phyloP scores from a whole-genome alignment of 1,284 basidiomycete species.

The Marasmius oreades region DNA sequence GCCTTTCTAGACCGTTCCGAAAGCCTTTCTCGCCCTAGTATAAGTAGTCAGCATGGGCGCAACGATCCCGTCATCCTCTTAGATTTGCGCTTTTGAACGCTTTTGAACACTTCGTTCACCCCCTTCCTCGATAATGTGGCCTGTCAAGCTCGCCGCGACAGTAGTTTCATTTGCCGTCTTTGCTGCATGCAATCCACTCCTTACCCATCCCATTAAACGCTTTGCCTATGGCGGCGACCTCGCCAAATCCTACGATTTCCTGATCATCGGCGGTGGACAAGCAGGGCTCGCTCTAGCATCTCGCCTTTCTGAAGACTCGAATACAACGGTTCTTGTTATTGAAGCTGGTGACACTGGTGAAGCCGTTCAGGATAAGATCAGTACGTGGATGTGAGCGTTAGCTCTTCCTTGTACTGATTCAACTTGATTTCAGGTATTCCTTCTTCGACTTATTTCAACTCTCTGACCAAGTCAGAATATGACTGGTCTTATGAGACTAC shows the following conservation, averaged over 20 bases:
- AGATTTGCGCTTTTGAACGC: neutral
- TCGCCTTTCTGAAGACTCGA: slow-evolving; percentile 58
- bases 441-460: slow-evolving; percentile 45
- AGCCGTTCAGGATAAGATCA: slow-evolving; percentile 35
- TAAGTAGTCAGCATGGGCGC: neutral
- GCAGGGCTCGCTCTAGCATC: slow-evolving; percentile 62
- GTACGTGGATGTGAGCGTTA: slow-evolving; percentile 23
- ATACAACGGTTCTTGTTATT: slow-evolving; percentile 61
- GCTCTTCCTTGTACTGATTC: slow-evolving; percentile 4
- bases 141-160: slow-evolving; percentile 1
- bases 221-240: slow-evolving; percentile 1
- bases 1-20: too few species aligned
- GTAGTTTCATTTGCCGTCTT: slow-evolving; percentile 3
- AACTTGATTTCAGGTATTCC: slow-evolving; percentile 25
- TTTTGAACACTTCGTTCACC: neutral
- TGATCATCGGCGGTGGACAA: slow-evolving; percentile 56
- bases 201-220: slow-evolving; percentile 1
- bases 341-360: slow-evolving; percentile 67
- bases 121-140: slow-evolving; percentile 2
- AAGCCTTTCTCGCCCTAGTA: neutral
- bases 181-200: slow-evolving; percentile 6
- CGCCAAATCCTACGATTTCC: slow-evolving; percentile 38
- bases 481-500: slow-evolving; percentile 65
- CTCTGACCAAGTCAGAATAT: slow-evolving; percentile 46
- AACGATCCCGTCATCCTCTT: neutral